Evolutionary conservation across 2,329 filamentous ascomycete species (phyloP).

Genomic region (Cladosporium velox): DNA sequence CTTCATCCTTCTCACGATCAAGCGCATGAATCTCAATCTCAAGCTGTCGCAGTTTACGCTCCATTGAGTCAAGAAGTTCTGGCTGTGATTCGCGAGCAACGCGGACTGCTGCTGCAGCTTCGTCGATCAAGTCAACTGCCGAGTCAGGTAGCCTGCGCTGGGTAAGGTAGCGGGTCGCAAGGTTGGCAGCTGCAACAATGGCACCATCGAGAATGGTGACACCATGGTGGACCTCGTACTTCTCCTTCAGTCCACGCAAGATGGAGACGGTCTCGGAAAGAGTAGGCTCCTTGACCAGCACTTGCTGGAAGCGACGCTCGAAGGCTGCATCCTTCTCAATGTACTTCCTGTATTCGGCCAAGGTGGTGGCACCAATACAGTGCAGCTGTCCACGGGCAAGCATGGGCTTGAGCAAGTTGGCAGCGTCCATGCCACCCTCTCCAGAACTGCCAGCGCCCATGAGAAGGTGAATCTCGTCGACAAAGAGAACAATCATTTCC

Average conservation of each 20-base stretch:
- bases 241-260: conserved; percentile 95
- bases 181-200: conserved; percentile 85
- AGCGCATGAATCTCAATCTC: conserved; percentile 97
- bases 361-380: conserved; percentile 95
- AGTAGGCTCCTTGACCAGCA: conserved; percentile 90
- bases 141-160: conserved; percentile 90
- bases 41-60: conserved; percentile 84
- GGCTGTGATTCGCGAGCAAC: conserved; percentile 96
- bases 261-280: conserved; percentile 93
- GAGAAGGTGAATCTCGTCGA: conserved; percentile 96
- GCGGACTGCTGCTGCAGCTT: conserved; percentile 92
- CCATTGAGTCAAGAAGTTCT: conserved; percentile 90
- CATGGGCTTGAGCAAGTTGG: conserved; percentile 97
- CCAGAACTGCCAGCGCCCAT: conserved; percentile 96
- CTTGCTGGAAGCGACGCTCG: conserved; percentile 97
- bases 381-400: conserved; percentile 93
- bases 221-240: conserved; percentile 97
- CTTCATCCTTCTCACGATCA: conserved; percentile 90
- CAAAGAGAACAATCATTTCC: conserved; percentile 96
- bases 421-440: conserved; percentile 97
- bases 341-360: conserved; percentile 96
- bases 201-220: conserved; percentile 94
- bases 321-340: conserved; percentile 99
- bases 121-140: conserved; percentile 93
- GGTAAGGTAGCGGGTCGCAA: conserved; percentile 92